phyloP scores from a whole-genome alignment of 495 filamentous ascomycete genomes.

The Chaetomium fimeti region DNA sequence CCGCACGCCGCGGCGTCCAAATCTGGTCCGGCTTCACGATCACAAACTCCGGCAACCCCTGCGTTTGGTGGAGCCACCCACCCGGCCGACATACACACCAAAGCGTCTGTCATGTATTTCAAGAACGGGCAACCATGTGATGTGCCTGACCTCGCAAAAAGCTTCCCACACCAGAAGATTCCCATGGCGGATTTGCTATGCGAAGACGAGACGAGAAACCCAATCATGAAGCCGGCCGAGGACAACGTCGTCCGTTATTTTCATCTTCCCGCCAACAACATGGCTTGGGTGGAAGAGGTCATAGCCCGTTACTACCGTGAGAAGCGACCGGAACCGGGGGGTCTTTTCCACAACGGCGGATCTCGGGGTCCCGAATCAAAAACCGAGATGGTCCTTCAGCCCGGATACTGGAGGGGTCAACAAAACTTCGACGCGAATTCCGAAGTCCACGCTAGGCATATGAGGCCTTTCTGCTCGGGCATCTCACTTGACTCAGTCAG shows the following conservation, averaged over 20 bases:
- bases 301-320: constrained; percentile 37
- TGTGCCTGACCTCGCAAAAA: constrained; percentile 19
- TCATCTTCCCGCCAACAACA: constrained; percentile 43
- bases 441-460: constrained; percentile 33
- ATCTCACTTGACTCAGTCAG: constrained; percentile 20
- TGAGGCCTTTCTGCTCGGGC: constrained; percentile 34
- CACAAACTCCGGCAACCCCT: background rate
- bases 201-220: constrained; percentile 28
- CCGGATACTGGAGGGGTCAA: constrained; percentile 39
- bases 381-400: constrained; percentile 33
- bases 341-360: constrained; percentile 17
- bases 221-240: constrained; percentile 30
- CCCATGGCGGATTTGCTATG: constrained; percentile 29
- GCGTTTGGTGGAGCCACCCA: constrained; percentile 2
- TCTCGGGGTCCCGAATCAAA: constrained; percentile 14
- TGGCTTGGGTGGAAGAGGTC: constrained; percentile 36
- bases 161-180: constrained; percentile 33
- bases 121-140: constrained; percentile 24
- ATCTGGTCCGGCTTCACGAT: background rate
- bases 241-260: constrained; percentile 34
- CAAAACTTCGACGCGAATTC: constrained; percentile 29
- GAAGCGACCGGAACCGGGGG: constrained; percentile 24
- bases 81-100: constrained; percentile 28
- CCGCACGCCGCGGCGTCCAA: background rate
- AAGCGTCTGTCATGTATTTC: constrained; percentile 32